Conservation (phyloP, 1,284 basidiomycete species). For the Apiotrichum gamsii region DNA sequence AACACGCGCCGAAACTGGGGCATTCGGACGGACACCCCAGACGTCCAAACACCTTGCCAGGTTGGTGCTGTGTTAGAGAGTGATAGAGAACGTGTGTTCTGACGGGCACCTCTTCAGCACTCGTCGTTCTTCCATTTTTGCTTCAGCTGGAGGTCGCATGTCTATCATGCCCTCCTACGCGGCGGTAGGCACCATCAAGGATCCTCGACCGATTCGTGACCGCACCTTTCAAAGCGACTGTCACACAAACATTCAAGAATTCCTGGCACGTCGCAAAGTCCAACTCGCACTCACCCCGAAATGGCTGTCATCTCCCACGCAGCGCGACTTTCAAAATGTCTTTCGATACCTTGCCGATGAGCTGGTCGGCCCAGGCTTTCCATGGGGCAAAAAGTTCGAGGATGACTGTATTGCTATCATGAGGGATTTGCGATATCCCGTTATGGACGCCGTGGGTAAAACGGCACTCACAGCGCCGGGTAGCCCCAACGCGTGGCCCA, state of each 20-base stretch:
- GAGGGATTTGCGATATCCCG: constrained; percentile 69
- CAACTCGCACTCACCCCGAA: constrained; percentile 57
- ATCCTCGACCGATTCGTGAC: constrained; percentile 68
- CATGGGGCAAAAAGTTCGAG: constrained; percentile 58
- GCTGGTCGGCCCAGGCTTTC: constrained; percentile 62
- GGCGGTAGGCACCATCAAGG: constrained; percentile 55
- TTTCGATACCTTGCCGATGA: constrained; percentile 65
- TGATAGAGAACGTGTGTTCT: not conserved
- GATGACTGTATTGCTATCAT: constrained; percentile 68
- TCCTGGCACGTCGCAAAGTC: constrained; percentile 58
- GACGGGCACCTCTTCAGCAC: constrained; percentile 47
- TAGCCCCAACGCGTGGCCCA: constrained; percentile 76
- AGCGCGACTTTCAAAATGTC: constrained; percentile 72
- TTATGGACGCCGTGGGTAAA: constrained; percentile 62
- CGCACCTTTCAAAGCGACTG: constrained; percentile 63
- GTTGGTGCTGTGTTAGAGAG: not conserved
- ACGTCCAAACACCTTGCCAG: constrained; percentile 40
- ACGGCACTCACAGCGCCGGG: constrained; percentile 80
- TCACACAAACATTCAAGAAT: constrained; percentile 65
- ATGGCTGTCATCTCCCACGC: constrained; percentile 65
- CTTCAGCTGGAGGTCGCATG: constrained; percentile 51
- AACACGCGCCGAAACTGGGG: constrained; percentile 52
- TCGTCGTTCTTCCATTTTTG: constrained; percentile 57
- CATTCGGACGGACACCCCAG: constrained; percentile 66
- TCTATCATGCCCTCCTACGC: constrained; percentile 44